Base-by-base conservation (phyloP, 202 grass and related monocot genomes). In the Hordeum pubiflorum region DNA sequence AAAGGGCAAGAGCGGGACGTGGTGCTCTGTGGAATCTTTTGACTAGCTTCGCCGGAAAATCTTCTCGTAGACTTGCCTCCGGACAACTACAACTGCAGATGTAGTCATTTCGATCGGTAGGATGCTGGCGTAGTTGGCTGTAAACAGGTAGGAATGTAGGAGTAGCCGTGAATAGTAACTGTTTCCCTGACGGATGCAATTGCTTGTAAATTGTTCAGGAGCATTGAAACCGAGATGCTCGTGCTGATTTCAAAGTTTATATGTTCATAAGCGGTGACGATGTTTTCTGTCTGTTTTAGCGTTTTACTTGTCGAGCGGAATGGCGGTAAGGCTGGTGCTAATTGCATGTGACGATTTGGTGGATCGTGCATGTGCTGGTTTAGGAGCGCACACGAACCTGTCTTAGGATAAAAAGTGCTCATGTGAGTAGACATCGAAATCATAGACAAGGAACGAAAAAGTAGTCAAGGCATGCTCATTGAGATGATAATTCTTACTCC, bases 131-230 rank as follows among this genome's bases (percentile, higher is more conserved):
- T 82, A 69, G 74, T 62, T 79, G 66, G 39, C 60, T 89, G 87
- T 89, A 86, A 82, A 82, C 74, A 82, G 71, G 60, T 82, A 89
- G 87, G 83, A 74, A 59, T 59, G 78, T 89, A 78, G 68, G 74
- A 46, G 66, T 68, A 65, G 58, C 37, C 22, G 54, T 59, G 75
- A 22, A 44, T 85, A 79, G 70, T 46, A 76, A 72, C 17, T 27
- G 71, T 77, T 81, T 58, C 31, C 22, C 33, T 72, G 64, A 66
- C 13, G 38, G 21, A 65, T 58, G 73, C 61, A 41, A 7, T 85
- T 31, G 34, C 24, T 43, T 31, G 52, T 78, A 78, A 77, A 74
- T 23, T 82, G 60, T 60, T 26, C 29, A 40, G 78, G 65, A 9
- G 65, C 24, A 75, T 65, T 75, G 20, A 23, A 77, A 26, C 9